Conservation (phyloP, 2,329 filamentous ascomycete species). For the Hymenoscyphus repandus region DNA sequence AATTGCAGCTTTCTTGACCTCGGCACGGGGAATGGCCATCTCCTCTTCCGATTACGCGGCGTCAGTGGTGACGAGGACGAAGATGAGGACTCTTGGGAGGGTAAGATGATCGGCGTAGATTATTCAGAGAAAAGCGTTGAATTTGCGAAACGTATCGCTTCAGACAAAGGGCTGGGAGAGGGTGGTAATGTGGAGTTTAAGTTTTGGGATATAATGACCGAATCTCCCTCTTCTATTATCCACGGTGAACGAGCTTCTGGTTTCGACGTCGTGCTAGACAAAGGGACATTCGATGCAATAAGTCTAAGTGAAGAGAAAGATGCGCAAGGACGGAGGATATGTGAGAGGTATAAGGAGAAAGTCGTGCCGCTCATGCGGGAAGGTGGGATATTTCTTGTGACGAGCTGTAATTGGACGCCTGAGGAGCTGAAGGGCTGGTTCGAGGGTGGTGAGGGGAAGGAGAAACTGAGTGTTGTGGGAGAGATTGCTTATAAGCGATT, state of each 20-base stretch:
- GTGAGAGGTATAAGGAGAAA: slow-evolving; percentile 68
- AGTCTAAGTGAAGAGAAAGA: slow-evolving; percentile 60
- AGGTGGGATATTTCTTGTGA: slow-evolving; percentile 75
- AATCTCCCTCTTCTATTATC: slow-evolving; percentile 30
- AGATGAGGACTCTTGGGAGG: slow-evolving; percentile 44
- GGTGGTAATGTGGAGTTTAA: slow-evolving; percentile 40
- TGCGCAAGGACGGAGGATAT: slow-evolving; percentile 53
- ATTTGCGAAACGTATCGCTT: slow-evolving; percentile 63
- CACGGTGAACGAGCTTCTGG: slow-evolving; percentile 35
- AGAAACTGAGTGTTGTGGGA: slow-evolving; percentile 46
- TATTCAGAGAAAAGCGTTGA: slow-evolving; percentile 72
- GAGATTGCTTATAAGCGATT: slow-evolving; percentile 81
- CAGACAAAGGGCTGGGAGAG: slow-evolving; percentile 29
- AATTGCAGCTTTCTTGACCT: slow-evolving; percentile 71
- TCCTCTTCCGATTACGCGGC: slow-evolving; percentile 76
- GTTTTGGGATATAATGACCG: slow-evolving; percentile 46
- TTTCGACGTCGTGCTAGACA: slow-evolving; percentile 93
- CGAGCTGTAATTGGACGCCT: slow-evolving; percentile 98
- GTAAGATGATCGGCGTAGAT: slow-evolving; percentile 78
- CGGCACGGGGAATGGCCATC: slow-evolving; percentile 88
- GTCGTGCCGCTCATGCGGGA: slow-evolving; percentile 63
- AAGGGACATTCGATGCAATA: slow-evolving; percentile 96
- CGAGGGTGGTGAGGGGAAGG: slow-evolving; percentile 35
- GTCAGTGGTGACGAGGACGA: slow-evolving; percentile 20
- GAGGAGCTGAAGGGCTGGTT: slow-evolving; percentile 81